These are phyloP conservation scores for Mycena pura DNA, from an alignment of 768 basidiomycete genomes.

Conservation along the genomic window DNA sequence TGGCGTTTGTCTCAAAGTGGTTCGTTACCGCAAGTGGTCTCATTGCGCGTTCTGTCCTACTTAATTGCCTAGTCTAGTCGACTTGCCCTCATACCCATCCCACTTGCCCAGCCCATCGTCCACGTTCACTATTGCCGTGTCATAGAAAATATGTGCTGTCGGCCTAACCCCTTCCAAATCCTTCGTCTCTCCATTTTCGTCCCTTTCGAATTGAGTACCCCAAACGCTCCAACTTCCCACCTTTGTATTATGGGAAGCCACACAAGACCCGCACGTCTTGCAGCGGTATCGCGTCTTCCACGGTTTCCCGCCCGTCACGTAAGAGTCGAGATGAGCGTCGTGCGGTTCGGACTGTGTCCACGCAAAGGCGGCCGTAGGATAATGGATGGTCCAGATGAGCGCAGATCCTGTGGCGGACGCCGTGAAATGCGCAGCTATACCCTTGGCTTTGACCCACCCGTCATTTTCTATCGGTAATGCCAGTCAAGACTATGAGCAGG, in stretches of 20 bases:
- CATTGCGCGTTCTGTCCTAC: no score
- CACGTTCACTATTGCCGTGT: conserved; percentile 63
- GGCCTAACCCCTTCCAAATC: conserved; percentile 64
- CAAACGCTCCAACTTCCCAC: conserved; percentile 61
- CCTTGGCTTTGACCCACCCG: no score
- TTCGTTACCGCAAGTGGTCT: no score
- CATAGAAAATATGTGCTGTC: conserved; percentile 72
- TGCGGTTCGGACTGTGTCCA: conserved; percentile 57
- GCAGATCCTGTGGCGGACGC: conserved; percentile 53
- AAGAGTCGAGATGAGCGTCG: conserved; percentile 49
- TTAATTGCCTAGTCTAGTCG: neutral
- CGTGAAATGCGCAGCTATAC: neutral
- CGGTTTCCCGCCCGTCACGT: conserved; percentile 54
- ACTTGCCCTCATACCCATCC: conserved; percentile 60
- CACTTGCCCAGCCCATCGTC: conserved; percentile 66
- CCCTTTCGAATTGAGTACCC: conserved; percentile 62
- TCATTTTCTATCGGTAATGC: no score
- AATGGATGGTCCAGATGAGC: conserved; percentile 69
- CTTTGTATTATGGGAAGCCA: conserved; percentile 60
- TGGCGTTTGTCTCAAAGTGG: no score
- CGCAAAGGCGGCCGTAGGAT: conserved; percentile 52
- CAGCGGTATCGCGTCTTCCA: conserved; percentile 71
- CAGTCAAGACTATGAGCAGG: no score
- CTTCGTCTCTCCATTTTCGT: conserved; percentile 55
- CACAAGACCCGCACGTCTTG: conserved; percentile 60